Evolutionary conservation across 1,139 yeast species (phyloP).

Genomic region (Sugiyamaella paludigena): DNA sequence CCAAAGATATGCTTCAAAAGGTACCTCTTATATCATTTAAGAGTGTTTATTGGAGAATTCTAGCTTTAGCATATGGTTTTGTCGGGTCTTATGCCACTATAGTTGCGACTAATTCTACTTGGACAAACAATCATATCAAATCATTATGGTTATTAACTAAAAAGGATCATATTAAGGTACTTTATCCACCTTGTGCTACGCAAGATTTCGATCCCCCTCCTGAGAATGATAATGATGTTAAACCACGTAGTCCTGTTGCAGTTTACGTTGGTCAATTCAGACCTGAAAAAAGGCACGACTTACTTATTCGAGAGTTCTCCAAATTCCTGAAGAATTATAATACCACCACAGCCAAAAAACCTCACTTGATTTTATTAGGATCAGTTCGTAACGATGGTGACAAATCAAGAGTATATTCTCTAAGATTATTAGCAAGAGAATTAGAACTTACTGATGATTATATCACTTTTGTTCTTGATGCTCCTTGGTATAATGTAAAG

Average conservation of each 20-base stretch:
- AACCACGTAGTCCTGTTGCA: slow-evolving; percentile 52
- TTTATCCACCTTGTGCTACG: slow-evolving; percentile 88
- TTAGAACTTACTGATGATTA: slow-evolving; percentile 47
- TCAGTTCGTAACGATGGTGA: slow-evolving; percentile 76
- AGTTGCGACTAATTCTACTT: slow-evolving; percentile 78
- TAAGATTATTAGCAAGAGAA: slow-evolving; percentile 48
- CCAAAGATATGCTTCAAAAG: slow-evolving; percentile 66
- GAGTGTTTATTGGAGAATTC: slow-evolving; percentile 69
- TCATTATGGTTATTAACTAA: slow-evolving; percentile 54
- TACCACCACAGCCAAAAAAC: slow-evolving; percentile 21
- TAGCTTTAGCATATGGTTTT: slow-evolving; percentile 48
- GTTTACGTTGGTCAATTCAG: slow-evolving; percentile 90
- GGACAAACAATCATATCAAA: slow-evolving; percentile 79
- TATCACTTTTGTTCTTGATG: slow-evolving; percentile 71
- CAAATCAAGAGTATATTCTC: slow-evolving; percentile 52
- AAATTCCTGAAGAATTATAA: slow-evolving; percentile 41
- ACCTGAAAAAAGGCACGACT: slow-evolving; percentile 86
- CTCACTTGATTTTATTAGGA: slow-evolving; percentile 70
- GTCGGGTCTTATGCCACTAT: slow-evolving; percentile 67
- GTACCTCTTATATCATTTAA: slow-evolving; percentile 40
- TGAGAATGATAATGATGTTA: slow-evolving; percentile 9
- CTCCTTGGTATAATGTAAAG: slow-evolving; percentile 64
- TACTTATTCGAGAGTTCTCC: slow-evolving; percentile 63
- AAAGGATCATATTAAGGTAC: slow-evolving; percentile 43
- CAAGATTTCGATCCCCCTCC: slow-evolving; percentile 44